These are phyloP conservation scores for Entophlyctis helioformis DNA, from an alignment of 192 early-diverging fungal species.

Conservation along the genomic window DNA sequence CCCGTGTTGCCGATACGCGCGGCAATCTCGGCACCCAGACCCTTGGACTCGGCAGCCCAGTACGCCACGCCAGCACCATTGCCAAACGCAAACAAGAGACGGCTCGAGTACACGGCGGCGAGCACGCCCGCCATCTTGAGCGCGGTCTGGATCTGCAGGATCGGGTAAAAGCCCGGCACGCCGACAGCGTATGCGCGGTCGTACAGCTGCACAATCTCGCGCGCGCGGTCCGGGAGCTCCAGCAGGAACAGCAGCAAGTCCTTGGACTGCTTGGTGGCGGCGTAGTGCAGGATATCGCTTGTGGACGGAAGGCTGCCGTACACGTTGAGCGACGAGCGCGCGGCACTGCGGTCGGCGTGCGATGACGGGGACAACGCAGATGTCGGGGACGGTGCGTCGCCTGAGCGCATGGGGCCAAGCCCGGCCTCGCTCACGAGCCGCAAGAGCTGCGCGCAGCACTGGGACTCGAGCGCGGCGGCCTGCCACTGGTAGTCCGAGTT, in stretches of 20 bases:
- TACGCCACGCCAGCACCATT: constrained; percentile 34
- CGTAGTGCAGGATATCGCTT: no score
- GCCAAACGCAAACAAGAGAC: constrained; percentile 21
- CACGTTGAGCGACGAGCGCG: no score
- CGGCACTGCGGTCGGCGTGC: no score
- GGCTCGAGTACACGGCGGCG: constrained; percentile 21
- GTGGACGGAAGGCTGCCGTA: no score
- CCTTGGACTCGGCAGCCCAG: no score
- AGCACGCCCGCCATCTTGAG: constrained; percentile 58
- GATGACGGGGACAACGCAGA: no score
- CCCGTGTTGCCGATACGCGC: no score
- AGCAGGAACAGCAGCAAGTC: constrained; percentile 18
- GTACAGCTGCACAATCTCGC: constrained; percentile 53
- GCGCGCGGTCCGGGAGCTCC: constrained; percentile 57
- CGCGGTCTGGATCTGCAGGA: constrained; percentile 55
- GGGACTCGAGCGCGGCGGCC: constrained; percentile 58
- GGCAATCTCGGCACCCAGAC: constrained; percentile 4
- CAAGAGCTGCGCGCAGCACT: constrained; percentile 35
- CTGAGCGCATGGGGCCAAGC: no score
- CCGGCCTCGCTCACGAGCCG: no score
- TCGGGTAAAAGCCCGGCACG: constrained; percentile 26
- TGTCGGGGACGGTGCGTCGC: no score
- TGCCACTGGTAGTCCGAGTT: constrained; percentile 67
- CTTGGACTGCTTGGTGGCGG: no score
- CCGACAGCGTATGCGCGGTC: constrained; percentile 22